Percentiles rank a stretch among this genome's conserved stretches.
Evolutionary conservation across 768 basidiomycete species (phyloP).

Genomic region (Termitomyces sp.): DNA sequence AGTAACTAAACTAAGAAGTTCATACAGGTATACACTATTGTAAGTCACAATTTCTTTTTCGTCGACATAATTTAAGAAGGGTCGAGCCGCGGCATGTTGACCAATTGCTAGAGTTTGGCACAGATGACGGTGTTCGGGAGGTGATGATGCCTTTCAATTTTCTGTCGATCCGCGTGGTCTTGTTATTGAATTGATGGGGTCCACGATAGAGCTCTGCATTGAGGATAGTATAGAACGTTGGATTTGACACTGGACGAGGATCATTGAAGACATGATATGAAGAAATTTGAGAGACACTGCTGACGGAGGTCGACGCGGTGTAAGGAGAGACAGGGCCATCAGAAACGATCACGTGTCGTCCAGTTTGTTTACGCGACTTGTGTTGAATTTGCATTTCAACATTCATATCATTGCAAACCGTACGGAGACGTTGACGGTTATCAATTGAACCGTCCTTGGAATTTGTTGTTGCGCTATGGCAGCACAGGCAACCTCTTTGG

Average conservation of each 20-base stretch:
- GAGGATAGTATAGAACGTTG: background rate
- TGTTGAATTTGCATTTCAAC: background rate
- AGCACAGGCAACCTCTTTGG: constrained; percentile 23
- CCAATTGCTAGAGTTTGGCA: no score
- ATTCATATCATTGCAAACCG: background rate
- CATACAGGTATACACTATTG: no score
- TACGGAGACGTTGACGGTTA: background rate
- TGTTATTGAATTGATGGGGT: background rate
- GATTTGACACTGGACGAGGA: background rate
- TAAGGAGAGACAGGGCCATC: background rate
- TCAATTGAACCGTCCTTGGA: background rate
- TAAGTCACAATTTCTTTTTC: no score
- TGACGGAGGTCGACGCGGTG: no score
- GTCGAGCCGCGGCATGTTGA: no score
- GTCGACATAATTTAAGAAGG: no score
- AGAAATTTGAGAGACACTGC: no score
- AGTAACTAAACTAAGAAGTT: no score
- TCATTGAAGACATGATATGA: background rate
- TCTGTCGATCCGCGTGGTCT: background rate
- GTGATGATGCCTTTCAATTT: background rate
- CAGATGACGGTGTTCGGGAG: background rate
- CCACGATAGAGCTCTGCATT: background rate
- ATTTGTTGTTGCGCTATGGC: constrained; percentile 14
- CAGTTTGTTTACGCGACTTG: constrained; percentile 11
- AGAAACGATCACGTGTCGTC: constrained; percentile 11